Evolutionary conservation across 116 monocot species (phyloP), one percentile per base, ranked within the genome.

Genomic region (Zostera marina): DNA sequence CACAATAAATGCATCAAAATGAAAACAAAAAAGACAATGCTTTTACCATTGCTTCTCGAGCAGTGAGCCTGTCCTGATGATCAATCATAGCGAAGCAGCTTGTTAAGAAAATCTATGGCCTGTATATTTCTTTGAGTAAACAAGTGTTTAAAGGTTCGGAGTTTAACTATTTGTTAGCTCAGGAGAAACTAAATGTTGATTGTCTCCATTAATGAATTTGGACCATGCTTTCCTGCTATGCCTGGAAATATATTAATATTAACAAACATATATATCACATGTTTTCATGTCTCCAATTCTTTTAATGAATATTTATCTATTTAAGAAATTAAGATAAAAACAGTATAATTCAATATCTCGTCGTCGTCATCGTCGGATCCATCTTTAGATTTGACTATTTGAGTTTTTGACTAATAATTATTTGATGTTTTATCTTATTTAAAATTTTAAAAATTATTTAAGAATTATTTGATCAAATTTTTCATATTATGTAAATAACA

Each of bases 101-200:
- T 90, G 66, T 98, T 90, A 58, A 98, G 90, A 72, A 90, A 88
- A 86, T 98, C 98, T 23, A 98, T 66, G 24, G 98, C 90, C 98
- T 98, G 86, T 60, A 76, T 26, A 14, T 10, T 7, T 1, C 59
- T 15, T 11, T 25, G 15, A 7, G 25, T 9, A 12, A 48, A 49
- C 15, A 51, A 51, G 4, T 19, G 17, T 17, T 14, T 39, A 20
- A 44, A 11, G 25, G 3, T 1, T 8, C 32, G 20, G 42, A 5
- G 19, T 52, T 22, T 6, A 5, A 51, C 9, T 21, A 51, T 51
- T 2, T 20, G 40, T 14, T n/a, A 90, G 89, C 96, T 98, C 98
- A 11, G 98, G 91, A 58, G 86, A 90, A 65, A 90, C 85, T 52
- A 98, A 72, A 77, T 98, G 98, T 57, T 83, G 99, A 68, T 99